These are phyloP conservation scores for Wickerhamiella nectarea DNA, from an alignment of 805 yeast genomes.

Conservation along the genomic window DNA sequence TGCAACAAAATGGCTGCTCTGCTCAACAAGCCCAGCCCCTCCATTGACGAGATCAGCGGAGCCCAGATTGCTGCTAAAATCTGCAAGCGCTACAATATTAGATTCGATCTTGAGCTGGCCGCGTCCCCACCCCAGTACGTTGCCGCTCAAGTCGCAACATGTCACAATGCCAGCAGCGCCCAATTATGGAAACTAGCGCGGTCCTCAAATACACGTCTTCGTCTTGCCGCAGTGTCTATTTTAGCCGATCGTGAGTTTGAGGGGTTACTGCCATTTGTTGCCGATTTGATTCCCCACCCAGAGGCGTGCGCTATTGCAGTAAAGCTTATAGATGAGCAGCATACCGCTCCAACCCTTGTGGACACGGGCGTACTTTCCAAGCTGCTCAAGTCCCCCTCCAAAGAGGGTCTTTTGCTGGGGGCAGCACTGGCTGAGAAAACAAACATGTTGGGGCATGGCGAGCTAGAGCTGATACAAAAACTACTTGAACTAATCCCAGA, in stretches of 20 bases:
- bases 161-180: neutral
- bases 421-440: neutral
- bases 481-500: neutral
- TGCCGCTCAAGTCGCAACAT: conserved; percentile 1
- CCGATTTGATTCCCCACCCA: conserved; percentile 3
- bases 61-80: neutral
- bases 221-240: neutral
- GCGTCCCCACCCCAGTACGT: neutral
- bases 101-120: neutral
- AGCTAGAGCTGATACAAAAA: neutral
- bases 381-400: neutral
- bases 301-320: conserved; percentile 5
- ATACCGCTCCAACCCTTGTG: neutral
- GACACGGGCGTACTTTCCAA: neutral
- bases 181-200: neutral
- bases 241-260: neutral
- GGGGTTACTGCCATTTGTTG: neutral
- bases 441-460: neutral
- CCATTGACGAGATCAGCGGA: neutral
- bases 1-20: neutral
- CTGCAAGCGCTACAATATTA: neutral
- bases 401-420: neutral
- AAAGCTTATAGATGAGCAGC: neutral
- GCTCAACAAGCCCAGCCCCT: neutral
- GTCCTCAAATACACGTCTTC: neutral